Base-by-base conservation (phyloP, 352 stramenopile species). In the Phytopythium aichiense region DNA sequence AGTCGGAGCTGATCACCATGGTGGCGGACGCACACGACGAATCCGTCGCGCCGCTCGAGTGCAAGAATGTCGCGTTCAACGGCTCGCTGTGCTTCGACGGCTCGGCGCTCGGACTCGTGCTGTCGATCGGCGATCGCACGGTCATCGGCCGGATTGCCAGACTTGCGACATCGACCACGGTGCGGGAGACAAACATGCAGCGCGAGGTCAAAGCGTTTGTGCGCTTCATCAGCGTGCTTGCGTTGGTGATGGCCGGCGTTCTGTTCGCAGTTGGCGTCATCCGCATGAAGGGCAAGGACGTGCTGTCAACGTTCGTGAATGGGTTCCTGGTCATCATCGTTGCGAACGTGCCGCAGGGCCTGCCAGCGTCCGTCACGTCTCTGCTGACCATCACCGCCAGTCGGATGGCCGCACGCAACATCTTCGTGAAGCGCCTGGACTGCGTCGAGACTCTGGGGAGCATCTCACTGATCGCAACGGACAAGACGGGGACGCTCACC, bases 401-500 rank as follows among this genome's bases (percentile, higher is more conserved):
- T 59, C 81, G 76, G 33, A 81, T 98, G 57, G 77, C 77, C 7
- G 70, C 87, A 28, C 74, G 89, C 50, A 93, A 91, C 58, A 87
- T 92, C 51, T 96, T 98, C 55, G 90, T 98, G 15, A 91, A 91
- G 52, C 72, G 89, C 2, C 60, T 98, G 2, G 84, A 88, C 31
- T 91, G 90, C 25, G 93, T 98, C 52, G 86, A 98, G 66, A 91
- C 94, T 12, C 73, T 98, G 56, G 91, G 88, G 4, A 81, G 77
- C 30, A 97, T 97, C 72, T 79, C 76, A 48, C 76, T 98, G 23
- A 80, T 98, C 20, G 97, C 91, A 31, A 96, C 87, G 0, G 94
- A 98, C 73, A 98, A 97, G 73, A 98, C 92, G 2, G 91, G 89
- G 25, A 98, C 92, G 46, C 79, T 97, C 8, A 98, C 94, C 5